Evolutionary conservation across 1,284 basidiomycete species (phyloP), one percentile per base, ranked within the genome.

Genomic region (Trichosporon coremiiforme): DNA sequence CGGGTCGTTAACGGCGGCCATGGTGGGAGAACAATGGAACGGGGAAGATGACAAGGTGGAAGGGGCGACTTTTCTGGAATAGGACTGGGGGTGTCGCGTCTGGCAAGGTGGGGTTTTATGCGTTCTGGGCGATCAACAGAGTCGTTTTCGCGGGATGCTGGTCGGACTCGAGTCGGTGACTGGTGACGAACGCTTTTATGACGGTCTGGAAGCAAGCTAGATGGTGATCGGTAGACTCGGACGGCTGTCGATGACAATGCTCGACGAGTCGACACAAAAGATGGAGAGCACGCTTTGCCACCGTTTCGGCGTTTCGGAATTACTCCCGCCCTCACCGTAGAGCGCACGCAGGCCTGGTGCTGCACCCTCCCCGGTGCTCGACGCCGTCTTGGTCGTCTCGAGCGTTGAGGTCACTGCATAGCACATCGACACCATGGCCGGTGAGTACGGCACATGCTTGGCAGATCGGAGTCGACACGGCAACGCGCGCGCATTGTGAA

Each of bases 1-100:
- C 47, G 79, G 79, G 70, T 80, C 79, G 76, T 82, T 82, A 66
- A 71, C 66, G 17, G 70, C 71, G 69, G 73, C 67, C 73, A 74
- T 74, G 36, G 55, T 68, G 55, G 35, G n/a, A 35, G 62, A 41
- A 17, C 35, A 35, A 31, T 55, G 25, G 38, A 20, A 36, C 65
- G 57, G 20, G 57, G 65, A 47, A 31, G 62, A 25, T 22, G 47
- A 13, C n/a, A 9, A 65, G 50, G 47, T 41, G 60, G 57, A n/a
- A 29, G n/a, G 20, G 36, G 35, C n/a, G 65, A 38, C 57, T 60
- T 60, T 60, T 60, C 12, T 17, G 15, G 29, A 17, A 35, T n/a
- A 31, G 47, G 57, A 60, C 33, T 35, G 65, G 47, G 65, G 20
- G 53, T 25, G 50, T 38, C 22, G 29, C 57, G 57, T 5, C 15